Evolutionary conservation across 2,329 filamentous ascomycete species (phyloP).

Genomic region (Paraphoma chrysanthemicola): DNA sequence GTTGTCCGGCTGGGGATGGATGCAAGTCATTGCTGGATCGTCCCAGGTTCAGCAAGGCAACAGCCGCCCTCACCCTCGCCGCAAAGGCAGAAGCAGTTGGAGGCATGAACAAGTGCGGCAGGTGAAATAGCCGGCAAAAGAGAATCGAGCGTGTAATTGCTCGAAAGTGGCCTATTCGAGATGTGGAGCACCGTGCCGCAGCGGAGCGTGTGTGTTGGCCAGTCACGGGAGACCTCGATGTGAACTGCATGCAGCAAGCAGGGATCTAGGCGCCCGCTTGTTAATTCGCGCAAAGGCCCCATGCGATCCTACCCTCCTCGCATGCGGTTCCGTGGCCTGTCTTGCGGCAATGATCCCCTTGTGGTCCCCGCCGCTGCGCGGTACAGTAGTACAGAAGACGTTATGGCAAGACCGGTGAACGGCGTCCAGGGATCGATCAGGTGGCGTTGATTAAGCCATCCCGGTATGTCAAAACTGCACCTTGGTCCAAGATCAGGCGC

Average conservation of each 20-base stretch:
- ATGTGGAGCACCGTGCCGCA: slow-evolving; percentile 32
- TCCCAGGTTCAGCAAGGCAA: slow-evolving; percentile 14
- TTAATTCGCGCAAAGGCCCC: slow-evolving; percentile 22
- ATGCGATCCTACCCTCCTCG: slow-evolving; percentile 15
- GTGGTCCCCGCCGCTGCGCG: slow-evolving; percentile 17
- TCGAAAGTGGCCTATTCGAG: slow-evolving; percentile 17
- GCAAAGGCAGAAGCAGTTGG: slow-evolving; percentile 15
- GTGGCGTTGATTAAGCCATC: slow-evolving; percentile 14
- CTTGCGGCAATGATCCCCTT: slow-evolving; percentile 19
- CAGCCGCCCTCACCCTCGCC: slow-evolving; percentile 26
- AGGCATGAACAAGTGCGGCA: slow-evolving; percentile 12
- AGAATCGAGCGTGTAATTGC: slow-evolving; percentile 38
- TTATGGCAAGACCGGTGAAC: slow-evolving; percentile 24
- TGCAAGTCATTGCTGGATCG: slow-evolving; percentile 19
- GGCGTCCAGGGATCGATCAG: slow-evolving; percentile 11
- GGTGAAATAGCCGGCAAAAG: slow-evolving; percentile 33
- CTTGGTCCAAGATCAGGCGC: neutral
- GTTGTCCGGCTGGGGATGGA: neutral
- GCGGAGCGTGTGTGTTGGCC: slow-evolving; percentile 27
- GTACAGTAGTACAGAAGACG: slow-evolving; percentile 26
- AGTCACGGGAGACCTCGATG: slow-evolving; percentile 20
- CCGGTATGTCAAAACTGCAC: neutral
- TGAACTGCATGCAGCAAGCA: slow-evolving; percentile 17
- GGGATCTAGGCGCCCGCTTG: slow-evolving; percentile 25
- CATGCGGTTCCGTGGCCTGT: slow-evolving; percentile 12